Conservation (phyloP, 169 alveolate species). For the Eimeria sp. region DNA sequence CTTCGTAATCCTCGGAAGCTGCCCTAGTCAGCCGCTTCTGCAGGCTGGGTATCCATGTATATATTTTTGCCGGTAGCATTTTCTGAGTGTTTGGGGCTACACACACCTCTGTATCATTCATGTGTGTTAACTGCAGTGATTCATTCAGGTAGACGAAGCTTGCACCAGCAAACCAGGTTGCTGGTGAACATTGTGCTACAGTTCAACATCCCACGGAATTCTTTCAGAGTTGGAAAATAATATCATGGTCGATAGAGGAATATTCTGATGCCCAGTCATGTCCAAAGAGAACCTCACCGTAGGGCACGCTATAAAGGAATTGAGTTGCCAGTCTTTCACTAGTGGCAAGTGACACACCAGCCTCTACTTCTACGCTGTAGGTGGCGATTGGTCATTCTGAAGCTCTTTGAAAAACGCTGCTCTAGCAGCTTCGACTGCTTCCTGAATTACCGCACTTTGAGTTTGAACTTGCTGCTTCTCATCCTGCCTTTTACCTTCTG, state of each 20-base stretch:
- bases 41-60: neutral
- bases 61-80: neutral
- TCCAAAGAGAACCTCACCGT: neutral
- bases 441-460: constrained; percentile 54
- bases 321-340: neutral
- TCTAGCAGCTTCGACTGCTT: constrained; percentile 47
- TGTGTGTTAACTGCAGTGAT: neutral
- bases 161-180: neutral
- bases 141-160: neutral
- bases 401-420: constrained; percentile 55
- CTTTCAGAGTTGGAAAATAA: neutral
- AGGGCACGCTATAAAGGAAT: neutral
- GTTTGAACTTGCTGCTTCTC: constrained; percentile 83
- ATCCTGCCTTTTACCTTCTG: constrained; percentile 89
- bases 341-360: neutral
- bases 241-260: neutral
- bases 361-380: neutral
- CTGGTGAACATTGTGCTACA: neutral
- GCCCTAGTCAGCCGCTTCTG: neutral
- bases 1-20: neutral
- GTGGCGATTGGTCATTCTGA: constrained; percentile 11
- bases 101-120: no score
- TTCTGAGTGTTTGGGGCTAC: neutral
- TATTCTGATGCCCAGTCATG: neutral
- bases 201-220: neutral